Conservation (phyloP, 1,284 basidiomycete species). For the Pseudozyma hubeiensis region DNA sequence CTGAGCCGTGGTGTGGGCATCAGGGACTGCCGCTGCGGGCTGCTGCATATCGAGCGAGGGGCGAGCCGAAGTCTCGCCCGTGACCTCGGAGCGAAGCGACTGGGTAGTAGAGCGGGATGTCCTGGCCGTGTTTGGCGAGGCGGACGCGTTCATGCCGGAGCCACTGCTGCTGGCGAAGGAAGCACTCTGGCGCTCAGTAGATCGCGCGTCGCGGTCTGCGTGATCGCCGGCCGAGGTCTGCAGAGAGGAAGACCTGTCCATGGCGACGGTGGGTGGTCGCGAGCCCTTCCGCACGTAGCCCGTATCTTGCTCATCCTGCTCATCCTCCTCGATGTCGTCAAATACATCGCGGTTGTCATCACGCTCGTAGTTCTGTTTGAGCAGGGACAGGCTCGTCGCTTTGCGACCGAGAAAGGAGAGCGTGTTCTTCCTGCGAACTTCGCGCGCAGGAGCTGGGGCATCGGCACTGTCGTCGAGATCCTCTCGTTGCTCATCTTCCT, state of each 20-base stretch:
- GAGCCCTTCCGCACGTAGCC: constrained; percentile 7
- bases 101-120: constrained; percentile 48
- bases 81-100: constrained; percentile 49
- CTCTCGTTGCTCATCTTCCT: constrained; percentile 14
- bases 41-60: constrained; percentile 53
- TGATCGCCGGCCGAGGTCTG: constrained; percentile 5
- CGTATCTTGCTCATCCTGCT: constrained; percentile 25
- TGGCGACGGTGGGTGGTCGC: constrained; percentile 4
- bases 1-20: constrained; percentile 41
- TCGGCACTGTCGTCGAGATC: constrained; percentile 15
- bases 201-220: constrained; percentile 6
- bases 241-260: constrained; percentile 25
- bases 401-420: constrained; percentile 71
- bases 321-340: constrained; percentile 47
- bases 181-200: constrained; percentile 10
- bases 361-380: constrained; percentile 64
- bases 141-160: constrained; percentile 31
- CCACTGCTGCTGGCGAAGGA: constrained; percentile 30
- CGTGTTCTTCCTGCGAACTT: constrained; percentile 68
- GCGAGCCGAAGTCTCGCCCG: constrained; percentile 56
- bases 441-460: constrained; percentile 4
- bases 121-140: constrained; percentile 33
- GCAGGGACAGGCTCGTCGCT: constrained; percentile 70
- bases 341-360: constrained; percentile 41
- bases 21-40: constrained; percentile 4